Percentiles rank a stretch among this genome's conserved stretches.
These are phyloP conservation scores for Mikania micrantha DNA, from an alignment of 129 eudicot species.

Conservation along the genomic window DNA sequence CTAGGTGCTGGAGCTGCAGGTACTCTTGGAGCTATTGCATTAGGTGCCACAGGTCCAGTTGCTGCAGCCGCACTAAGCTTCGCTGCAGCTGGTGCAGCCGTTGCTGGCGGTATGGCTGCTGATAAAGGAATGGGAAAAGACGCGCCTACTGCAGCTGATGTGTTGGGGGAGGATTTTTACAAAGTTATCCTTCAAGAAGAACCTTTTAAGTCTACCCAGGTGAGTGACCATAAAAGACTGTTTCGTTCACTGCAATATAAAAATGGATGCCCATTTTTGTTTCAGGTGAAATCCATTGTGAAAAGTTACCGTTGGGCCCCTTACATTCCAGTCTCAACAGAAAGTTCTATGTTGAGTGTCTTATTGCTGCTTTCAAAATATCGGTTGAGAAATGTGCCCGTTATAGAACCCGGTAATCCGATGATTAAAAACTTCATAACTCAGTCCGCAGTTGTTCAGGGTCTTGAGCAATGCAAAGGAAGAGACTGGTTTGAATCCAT, in stretches of 20 bases:
- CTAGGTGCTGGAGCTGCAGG: constrained; percentile 80
- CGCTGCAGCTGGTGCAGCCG: constrained; percentile 89
- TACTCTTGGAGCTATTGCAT: constrained; percentile 74
- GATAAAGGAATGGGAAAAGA: constrained; percentile 67
- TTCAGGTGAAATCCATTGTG: constrained; percentile 73
- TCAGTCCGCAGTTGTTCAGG: constrained; percentile 89
- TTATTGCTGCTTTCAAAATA: constrained; percentile 76
- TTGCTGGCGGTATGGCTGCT: constrained; percentile 75
- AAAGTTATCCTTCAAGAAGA: constrained; percentile 85
- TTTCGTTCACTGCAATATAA: not conserved
- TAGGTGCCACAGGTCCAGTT: constrained; percentile 77
- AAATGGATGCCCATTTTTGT: not conserved
- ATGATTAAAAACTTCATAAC: constrained; percentile 66
- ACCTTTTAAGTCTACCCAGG: constrained; percentile 86
- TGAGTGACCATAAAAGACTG: constrained; percentile 15
- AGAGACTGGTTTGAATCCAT: constrained; percentile 93
- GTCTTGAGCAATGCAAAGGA: constrained; percentile 80
- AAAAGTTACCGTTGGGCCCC: constrained; percentile 84
- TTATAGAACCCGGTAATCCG: constrained; percentile 66
- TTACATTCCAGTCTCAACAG: constrained; percentile 71
- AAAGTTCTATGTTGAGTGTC: constrained; percentile 83
- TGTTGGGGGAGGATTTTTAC: constrained; percentile 87
- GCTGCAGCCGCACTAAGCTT: constrained; percentile 63
- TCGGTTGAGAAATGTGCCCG: constrained; percentile 81
- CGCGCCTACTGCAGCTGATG: constrained; percentile 69